Conservation (phyloP, 2,329 filamentous ascomycete genomes). For the Pestalotiopsis sp. region DNA sequence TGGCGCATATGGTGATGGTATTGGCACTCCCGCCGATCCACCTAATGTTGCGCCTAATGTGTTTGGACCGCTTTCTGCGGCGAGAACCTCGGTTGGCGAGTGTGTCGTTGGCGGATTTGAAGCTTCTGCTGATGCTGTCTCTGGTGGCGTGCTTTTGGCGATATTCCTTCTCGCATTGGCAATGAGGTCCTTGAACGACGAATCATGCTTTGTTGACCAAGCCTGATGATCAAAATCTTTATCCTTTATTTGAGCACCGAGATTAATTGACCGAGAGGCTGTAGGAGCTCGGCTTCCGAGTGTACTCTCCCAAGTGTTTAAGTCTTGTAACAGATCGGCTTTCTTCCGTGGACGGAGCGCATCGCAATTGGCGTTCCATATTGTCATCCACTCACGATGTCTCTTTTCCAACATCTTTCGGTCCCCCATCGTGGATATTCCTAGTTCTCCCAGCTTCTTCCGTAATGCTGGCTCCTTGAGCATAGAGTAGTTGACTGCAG, state of each 20-base stretch:
- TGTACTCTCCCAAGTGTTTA: slow-evolving; percentile 85
- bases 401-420: slow-evolving; percentile 73
- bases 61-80: not conserved
- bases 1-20: not conserved
- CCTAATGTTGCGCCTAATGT: no score
- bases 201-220: slow-evolving; percentile 74
- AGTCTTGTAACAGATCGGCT: slow-evolving; percentile 71
- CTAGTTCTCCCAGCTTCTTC: slow-evolving; percentile 80
- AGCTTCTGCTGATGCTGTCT: slow-evolving; percentile 15
- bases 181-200: slow-evolving; percentile 79
- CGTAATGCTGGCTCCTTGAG: slow-evolving; percentile 77
- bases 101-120: not conserved
- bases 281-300: slow-evolving; percentile 64
- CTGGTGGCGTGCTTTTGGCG: slow-evolving; percentile 37
- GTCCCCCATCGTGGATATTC: slow-evolving; percentile 71
- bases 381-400: slow-evolving; percentile 90
- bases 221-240: slow-evolving; percentile 85
- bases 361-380: slow-evolving; percentile 98
- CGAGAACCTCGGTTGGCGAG: not conserved
- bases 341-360: slow-evolving; percentile 72
- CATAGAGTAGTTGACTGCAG: slow-evolving; percentile 83
- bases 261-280: slow-evolving; percentile 36
- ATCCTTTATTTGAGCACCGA: slow-evolving; percentile 65
- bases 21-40: not conserved
- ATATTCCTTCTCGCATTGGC: slow-evolving; percentile 68